phyloP scores from a whole-genome alignment of 2,329 filamentous ascomycete genomes.

The Knufia fluminis region DNA sequence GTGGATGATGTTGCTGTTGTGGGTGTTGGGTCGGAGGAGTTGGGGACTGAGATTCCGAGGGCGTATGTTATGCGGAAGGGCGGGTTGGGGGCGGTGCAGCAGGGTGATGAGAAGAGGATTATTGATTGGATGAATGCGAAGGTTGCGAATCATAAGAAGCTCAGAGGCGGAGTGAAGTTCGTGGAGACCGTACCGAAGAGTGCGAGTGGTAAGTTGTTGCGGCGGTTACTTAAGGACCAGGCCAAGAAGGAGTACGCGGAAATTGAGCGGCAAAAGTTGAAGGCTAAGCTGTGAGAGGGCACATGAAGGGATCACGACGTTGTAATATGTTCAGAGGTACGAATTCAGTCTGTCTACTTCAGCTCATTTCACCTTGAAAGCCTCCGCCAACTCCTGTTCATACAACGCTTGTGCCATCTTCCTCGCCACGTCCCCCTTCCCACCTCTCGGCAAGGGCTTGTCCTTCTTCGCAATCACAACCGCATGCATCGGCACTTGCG shows the following conservation, averaged over 20 bases:
- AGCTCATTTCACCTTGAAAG: too few relatives aligned
- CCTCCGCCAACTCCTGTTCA: too few relatives aligned
- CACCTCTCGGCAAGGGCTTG: not conserved
- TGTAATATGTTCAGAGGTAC: too few relatives aligned
- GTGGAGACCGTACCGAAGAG: constrained; percentile 32
- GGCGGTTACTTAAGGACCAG: constrained; percentile 28
- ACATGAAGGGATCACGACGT: too few relatives aligned
- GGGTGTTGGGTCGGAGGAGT: constrained; percentile 27
- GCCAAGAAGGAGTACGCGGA: constrained; percentile 23
- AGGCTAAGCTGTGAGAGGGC: constrained; percentile 2
- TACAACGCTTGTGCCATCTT: too few relatives aligned
- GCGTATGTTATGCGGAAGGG: constrained; percentile 33
- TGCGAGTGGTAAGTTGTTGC: constrained; percentile 31
- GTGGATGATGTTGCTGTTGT: constrained; percentile 41
- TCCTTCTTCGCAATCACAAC: too few relatives aligned
- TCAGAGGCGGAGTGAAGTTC: constrained; percentile 31
- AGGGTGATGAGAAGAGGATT: constrained; percentile 33
- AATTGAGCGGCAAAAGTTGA: constrained; percentile 18
- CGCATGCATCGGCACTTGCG: not conserved
- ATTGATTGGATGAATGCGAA: constrained; percentile 24
- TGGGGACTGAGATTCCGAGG: constrained; percentile 34
- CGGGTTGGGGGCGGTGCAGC: constrained; percentile 45
- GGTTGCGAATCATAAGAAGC: constrained; percentile 29
- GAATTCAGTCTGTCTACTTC: too few relatives aligned
- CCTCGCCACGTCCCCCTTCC: not conserved